phyloP scores from a whole-genome alignment of 2,329 filamentous ascomycete species.

The Aureobasidium sp. region DNA sequence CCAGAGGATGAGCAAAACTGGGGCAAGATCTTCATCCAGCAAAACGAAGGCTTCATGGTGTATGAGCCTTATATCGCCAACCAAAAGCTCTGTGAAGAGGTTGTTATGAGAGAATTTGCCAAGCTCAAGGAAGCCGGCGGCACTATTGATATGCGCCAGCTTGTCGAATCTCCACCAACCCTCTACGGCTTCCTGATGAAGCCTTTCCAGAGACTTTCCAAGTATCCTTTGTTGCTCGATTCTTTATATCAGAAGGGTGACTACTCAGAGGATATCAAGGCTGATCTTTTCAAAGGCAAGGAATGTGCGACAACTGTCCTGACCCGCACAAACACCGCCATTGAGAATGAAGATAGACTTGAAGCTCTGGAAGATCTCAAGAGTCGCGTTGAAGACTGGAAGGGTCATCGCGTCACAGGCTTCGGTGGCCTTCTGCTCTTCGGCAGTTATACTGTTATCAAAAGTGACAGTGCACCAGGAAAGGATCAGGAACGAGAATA shows the following conservation, averaged over 20 bases:
- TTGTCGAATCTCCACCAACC: slow-evolving; percentile 79
- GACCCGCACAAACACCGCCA: slow-evolving; percentile 78
- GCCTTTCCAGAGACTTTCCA: slow-evolving; percentile 89
- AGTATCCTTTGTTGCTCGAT: slow-evolving; percentile 85
- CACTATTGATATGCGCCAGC: slow-evolving; percentile 48
- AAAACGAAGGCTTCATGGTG: slow-evolving; percentile 80
- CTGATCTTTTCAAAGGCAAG: slow-evolving; percentile 67
- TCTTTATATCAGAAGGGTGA: slow-evolving; percentile 79
- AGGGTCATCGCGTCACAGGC: slow-evolving; percentile 79
- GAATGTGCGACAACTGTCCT: slow-evolving; percentile 75
- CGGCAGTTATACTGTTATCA: slow-evolving; percentile 85
- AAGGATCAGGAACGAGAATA: slow-evolving; percentile 96
- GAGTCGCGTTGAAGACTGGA: slow-evolving; percentile 89
- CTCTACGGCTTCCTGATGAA: slow-evolving; percentile 90
- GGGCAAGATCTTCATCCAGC: slow-evolving; percentile 82
- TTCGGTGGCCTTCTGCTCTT: slow-evolving; percentile 85
- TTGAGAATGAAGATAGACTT: slow-evolving; percentile 76
- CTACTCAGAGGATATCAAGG: slow-evolving; percentile 58
- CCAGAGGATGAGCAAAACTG: slow-evolving; percentile 72
- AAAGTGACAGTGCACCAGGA: slow-evolving; percentile 49
- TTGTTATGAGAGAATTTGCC: slow-evolving; percentile 78
- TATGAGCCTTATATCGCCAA: slow-evolving; percentile 98
- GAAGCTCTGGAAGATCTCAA: slow-evolving; percentile 78
- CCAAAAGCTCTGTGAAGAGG: slow-evolving; percentile 78
- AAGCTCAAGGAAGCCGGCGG: slow-evolving; percentile 71